These are phyloP conservation scores for Phytopythium cucurbitacearum DNA, from an alignment of 352 stramenopile genomes.

Conservation along the genomic window DNA sequence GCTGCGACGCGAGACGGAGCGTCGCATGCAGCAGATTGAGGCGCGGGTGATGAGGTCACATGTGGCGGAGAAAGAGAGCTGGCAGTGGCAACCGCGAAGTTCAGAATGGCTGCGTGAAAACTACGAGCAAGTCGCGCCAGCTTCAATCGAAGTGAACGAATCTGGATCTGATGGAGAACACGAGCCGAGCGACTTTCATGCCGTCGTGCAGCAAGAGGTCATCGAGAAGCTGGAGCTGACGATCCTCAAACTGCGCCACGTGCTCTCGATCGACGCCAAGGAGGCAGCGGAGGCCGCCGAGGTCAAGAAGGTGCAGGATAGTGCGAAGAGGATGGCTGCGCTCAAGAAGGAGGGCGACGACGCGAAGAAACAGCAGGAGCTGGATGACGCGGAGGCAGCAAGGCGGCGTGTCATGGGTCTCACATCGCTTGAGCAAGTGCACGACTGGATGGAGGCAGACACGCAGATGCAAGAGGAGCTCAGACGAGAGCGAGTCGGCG, in stretches of 20 bases:
- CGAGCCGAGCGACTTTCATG: constrained; percentile 11
- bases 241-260: constrained; percentile 58
- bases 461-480: constrained; percentile 3
- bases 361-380: constrained; percentile 16
- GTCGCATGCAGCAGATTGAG: constrained; percentile 32
- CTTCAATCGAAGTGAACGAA: background rate
- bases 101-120: constrained; percentile 21
- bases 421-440: constrained; percentile 37
- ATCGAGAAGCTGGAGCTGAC: constrained; percentile 57
- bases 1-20: constrained; percentile 15
- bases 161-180: background rate
- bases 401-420: constrained; percentile 47
- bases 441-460: constrained; percentile 31
- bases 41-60: constrained; percentile 6
- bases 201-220: constrained; percentile 40
- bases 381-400: constrained; percentile 30
- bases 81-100: constrained; percentile 3
- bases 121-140: background rate
- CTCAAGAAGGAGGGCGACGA: constrained; percentile 16
- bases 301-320: constrained; percentile 4
- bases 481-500: no score
- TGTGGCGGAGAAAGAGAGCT: background rate
- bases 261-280: constrained; percentile 45
- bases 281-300: constrained; percentile 31
- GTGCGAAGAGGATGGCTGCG: constrained; percentile 7